phyloP scores from a whole-genome alignment of 2,329 filamentous ascomycete genomes.

The Dryadomyces quercus-mongolicae region DNA sequence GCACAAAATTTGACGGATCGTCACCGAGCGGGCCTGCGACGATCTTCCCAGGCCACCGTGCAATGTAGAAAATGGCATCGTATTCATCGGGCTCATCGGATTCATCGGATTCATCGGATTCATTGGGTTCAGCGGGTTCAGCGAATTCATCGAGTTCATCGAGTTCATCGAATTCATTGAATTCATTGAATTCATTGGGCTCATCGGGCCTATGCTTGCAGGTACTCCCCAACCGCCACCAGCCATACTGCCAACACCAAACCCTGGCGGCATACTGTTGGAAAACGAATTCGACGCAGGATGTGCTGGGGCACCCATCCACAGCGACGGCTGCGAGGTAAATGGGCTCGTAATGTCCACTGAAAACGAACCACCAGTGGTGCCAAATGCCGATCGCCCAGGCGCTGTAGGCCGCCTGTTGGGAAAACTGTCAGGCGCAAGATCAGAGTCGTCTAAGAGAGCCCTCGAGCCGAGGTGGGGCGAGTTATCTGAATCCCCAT shows the following conservation, averaged over 20 bases:
- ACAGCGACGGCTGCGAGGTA: constrained; percentile 10
- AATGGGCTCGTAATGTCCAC: constrained; percentile 10
- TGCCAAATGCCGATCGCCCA: constrained; percentile 11
- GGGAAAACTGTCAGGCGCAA: constrained; percentile 27
- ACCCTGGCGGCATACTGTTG: not conserved
- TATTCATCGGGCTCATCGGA: too few relatives aligned
- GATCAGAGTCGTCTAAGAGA: constrained; percentile 64
- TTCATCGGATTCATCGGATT: too few relatives aligned
- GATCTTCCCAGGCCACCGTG: constrained; percentile 27
- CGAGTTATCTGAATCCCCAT: constrained; percentile 55
- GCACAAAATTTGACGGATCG: constrained; percentile 63
- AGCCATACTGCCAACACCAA: not conserved
- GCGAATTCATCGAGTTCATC: too few relatives aligned
- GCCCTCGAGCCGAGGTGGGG: constrained; percentile 79
- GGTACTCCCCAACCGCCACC: not conserved
- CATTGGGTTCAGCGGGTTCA: too few relatives aligned
- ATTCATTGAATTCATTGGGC: too few relatives aligned
- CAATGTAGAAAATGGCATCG: constrained; percentile 16
- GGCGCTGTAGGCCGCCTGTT: constrained; percentile 13
- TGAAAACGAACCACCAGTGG: constrained; percentile 1
- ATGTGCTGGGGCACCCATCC: constrained; percentile 5
- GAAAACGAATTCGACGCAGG: constrained; percentile 2
- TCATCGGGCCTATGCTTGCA: too few relatives aligned
- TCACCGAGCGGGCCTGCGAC: constrained; percentile 51
- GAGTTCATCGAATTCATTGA: too few relatives aligned